phyloP scores from a whole-genome alignment of 805 yeast species.

The Sungouiozyma ichnusensis region DNA sequence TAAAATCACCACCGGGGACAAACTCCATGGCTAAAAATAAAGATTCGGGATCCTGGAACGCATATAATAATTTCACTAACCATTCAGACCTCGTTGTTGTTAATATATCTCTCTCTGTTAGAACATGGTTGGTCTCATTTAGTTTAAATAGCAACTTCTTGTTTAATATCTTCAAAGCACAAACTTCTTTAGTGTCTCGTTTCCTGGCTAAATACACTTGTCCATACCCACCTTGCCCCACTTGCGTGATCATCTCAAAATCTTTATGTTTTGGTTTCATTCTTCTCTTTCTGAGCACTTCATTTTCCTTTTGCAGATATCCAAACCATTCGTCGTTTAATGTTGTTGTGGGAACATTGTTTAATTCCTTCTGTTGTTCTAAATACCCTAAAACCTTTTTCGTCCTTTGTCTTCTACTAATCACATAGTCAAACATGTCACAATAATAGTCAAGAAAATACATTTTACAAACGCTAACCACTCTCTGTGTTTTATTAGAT shows the following conservation, averaged over 20 bases:
- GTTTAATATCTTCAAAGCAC: slow-evolving; percentile 87
- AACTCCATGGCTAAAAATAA: slow-evolving; percentile 96
- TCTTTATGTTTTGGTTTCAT: slow-evolving; percentile 89
- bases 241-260: slow-evolving; percentile 93
- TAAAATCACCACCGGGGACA: slow-evolving; percentile 99
- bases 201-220: slow-evolving; percentile 95
- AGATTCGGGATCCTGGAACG: slow-evolving; percentile 86
- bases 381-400: slow-evolving; percentile 54
- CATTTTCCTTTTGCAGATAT: slow-evolving; percentile 77
- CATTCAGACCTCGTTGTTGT: slow-evolving; percentile 95
- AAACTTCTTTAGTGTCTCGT: slow-evolving; percentile 86
- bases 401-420: slow-evolving; percentile 75
- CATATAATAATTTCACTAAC: slow-evolving; percentile 87
- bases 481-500: slow-evolving; percentile 67
- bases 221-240: slow-evolving; percentile 99
- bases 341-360: slow-evolving; percentile 29
- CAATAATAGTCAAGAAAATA: slow-evolving; percentile 92
- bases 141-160: slow-evolving; percentile 76
- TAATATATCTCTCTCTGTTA: slow-evolving; percentile 91
- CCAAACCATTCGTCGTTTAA: slow-evolving; percentile 56
- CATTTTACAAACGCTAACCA: slow-evolving; percentile 86
- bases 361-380: slow-evolving; percentile 23
- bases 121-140: slow-evolving; percentile 90
- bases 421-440: slow-evolving; percentile 88
- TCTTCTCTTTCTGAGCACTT: slow-evolving; percentile 76